Conservation (phyloP, 352 stramenopile species). For the Phytophthora constricta region DNA sequence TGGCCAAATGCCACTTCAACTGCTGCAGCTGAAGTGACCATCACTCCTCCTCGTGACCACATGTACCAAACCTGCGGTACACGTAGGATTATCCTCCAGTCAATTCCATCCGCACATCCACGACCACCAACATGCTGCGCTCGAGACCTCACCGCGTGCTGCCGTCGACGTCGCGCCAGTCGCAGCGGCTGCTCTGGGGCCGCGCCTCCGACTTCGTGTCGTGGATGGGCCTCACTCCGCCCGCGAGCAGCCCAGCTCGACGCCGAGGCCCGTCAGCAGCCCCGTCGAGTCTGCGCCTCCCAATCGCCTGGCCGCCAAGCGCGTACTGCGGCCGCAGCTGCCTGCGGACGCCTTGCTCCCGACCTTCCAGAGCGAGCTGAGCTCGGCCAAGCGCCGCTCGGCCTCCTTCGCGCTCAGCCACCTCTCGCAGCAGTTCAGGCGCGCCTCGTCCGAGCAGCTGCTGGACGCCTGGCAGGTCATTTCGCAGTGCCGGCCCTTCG, state of each 20-base stretch:
- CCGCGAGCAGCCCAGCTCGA: background rate
- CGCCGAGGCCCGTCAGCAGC: background rate
- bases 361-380: slow-evolving; percentile 6
- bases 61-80: too few relatives aligned
- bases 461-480: slow-evolving; percentile 38
- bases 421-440: slow-evolving; percentile 37
- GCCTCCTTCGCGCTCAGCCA: slow-evolving; percentile 22
- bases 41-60: too few relatives aligned
- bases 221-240: slow-evolving; percentile 39
- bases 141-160: slow-evolving; percentile 10
- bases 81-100: too few relatives aligned
- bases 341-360: slow-evolving; percentile 7
- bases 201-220: slow-evolving; percentile 40
- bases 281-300: background rate
- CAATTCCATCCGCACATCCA: background rate
- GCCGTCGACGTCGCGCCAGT: slow-evolving; percentile 11
- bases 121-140: slow-evolving; percentile 37
- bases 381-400: slow-evolving; percentile 3
- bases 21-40: too few relatives aligned
- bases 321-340: slow-evolving; percentile 13
- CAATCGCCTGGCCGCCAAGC: slow-evolving; percentile 21
- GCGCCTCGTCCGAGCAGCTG: slow-evolving; percentile 20
- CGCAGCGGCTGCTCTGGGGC: slow-evolving; percentile 46
- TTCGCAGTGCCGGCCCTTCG: slow-evolving; percentile 39
- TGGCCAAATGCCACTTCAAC: too few relatives aligned